Evolutionary conservation across 129 eudicot genomes (phyloP).

Genomic region (Flaveria robusta): DNA sequence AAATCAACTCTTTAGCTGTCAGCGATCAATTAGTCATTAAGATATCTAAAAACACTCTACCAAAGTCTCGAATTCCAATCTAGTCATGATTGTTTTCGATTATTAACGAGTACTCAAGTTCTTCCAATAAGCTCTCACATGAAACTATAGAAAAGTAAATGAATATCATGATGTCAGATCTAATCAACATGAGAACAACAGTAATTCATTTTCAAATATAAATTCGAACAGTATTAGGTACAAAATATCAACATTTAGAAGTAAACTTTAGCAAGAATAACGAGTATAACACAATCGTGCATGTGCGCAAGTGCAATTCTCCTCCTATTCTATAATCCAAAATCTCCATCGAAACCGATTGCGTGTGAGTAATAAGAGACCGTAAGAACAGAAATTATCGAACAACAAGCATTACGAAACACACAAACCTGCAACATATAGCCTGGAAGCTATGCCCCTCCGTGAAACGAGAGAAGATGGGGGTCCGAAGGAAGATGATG

Average conservation of each 20-base stretch:
- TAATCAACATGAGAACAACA: not conserved
- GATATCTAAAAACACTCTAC: not conserved
- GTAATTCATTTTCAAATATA: not conserved
- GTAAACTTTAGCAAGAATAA: no score
- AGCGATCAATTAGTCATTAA: not conserved
- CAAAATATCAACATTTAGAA: slow-evolving; percentile 5
- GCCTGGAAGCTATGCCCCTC: slow-evolving; percentile 87
- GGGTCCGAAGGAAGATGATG: slow-evolving; percentile 31
- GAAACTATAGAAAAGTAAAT: not conserved
- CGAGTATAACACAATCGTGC: no score
- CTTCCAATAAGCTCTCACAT: not conserved
- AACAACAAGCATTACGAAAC: not conserved
- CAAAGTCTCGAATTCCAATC: not conserved
- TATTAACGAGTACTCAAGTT: not conserved
- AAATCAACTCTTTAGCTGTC: not conserved
- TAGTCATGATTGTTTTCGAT: not conserved
- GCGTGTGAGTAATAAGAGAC: not conserved
- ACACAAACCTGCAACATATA: slow-evolving; percentile 71
- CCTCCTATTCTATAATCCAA: not conserved
- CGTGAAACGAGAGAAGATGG: slow-evolving; percentile 46
- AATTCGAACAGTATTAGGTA: slow-evolving; percentile 3
- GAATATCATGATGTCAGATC: not conserved
- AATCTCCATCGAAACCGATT: not conserved
- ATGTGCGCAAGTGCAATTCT: no score
- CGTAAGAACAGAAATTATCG: not conserved